Evolutionary conservation across 148 eudicot species (phyloP).

Genomic region (Vaccinium vitisidaea): DNA sequence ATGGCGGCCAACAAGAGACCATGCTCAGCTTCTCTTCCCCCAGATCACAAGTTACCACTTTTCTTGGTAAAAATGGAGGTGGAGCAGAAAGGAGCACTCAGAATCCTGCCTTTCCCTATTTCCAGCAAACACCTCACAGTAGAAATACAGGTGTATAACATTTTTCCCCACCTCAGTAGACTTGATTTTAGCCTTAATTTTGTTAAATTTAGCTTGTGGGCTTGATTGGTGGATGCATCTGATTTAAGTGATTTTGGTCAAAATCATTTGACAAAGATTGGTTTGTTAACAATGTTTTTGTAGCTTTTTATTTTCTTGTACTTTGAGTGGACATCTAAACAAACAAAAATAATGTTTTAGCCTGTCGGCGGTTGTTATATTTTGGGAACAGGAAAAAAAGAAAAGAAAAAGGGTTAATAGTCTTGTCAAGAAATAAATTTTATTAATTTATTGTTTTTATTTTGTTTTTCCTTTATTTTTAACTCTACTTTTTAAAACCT

Average conservation of each 20-base stretch:
- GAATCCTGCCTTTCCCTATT: constrained; percentile 29
- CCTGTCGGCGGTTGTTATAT: neutral
- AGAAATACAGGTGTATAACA: constrained; percentile 41
- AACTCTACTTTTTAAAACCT: neutral
- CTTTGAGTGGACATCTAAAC: constrained; percentile 2
- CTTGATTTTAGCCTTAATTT: no score
- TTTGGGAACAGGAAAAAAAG: neutral
- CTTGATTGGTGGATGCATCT: neutral
- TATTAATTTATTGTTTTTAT: neutral
- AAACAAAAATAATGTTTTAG: neutral
- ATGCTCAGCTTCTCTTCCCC: constrained; percentile 71
- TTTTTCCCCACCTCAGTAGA: neutral
- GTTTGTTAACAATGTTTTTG: neutral
- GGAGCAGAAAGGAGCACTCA: constrained; percentile 26
- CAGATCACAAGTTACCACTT: constrained; percentile 29
- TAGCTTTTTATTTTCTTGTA: neutral
- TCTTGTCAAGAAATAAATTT: constrained; percentile 25
- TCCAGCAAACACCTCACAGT: constrained; percentile 24
- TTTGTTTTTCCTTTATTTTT: neutral
- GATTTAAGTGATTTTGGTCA: neutral
- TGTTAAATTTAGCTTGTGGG: no score
- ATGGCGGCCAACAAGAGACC: constrained; percentile 33
- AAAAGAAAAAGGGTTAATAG: neutral
- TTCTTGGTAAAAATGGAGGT: constrained; percentile 28
- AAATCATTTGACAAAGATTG: neutral